Conservation (phyloP, 1,284 basidiomycete genomes). For the Puccinia triticina region DNA sequence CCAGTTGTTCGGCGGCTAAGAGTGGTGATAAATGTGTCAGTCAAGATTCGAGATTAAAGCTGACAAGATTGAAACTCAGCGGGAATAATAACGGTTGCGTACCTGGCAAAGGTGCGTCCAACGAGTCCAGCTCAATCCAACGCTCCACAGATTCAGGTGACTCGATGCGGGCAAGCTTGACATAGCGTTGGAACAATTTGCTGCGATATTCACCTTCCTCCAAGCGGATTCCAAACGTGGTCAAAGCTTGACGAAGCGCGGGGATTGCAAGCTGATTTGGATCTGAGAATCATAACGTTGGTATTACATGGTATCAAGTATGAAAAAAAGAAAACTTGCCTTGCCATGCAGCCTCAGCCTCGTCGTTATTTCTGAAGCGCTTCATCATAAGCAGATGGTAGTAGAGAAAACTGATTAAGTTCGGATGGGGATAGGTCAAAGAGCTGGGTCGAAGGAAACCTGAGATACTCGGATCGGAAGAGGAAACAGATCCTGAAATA, state of each 20-base stretch:
- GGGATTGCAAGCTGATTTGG: constrained; percentile 15
- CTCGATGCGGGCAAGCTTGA: constrained; percentile 6
- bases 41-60: neutral
- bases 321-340: too few species aligned
- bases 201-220: neutral
- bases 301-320: too few species aligned
- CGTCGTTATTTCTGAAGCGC: too few species aligned
- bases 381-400: too few species aligned
- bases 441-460: too few species aligned
- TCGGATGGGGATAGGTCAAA: too few species aligned
- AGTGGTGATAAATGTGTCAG: neutral
- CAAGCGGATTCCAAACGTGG: constrained; percentile 3
- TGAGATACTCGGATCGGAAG: too few species aligned
- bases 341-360: too few species aligned
- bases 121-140: constrained; percentile 11
- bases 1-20: neutral
- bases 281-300: neutral
- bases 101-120: constrained; percentile 18
- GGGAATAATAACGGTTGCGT: neutral
- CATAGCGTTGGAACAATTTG: constrained; percentile 14
- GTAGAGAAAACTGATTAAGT: too few species aligned
- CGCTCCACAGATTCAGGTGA: constrained; percentile 10
- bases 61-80: neutral
- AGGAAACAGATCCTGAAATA: too few species aligned
- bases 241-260: neutral